Conservation (phyloP, 75 land plant species). For the Selaginella moellendorffii region DNA sequence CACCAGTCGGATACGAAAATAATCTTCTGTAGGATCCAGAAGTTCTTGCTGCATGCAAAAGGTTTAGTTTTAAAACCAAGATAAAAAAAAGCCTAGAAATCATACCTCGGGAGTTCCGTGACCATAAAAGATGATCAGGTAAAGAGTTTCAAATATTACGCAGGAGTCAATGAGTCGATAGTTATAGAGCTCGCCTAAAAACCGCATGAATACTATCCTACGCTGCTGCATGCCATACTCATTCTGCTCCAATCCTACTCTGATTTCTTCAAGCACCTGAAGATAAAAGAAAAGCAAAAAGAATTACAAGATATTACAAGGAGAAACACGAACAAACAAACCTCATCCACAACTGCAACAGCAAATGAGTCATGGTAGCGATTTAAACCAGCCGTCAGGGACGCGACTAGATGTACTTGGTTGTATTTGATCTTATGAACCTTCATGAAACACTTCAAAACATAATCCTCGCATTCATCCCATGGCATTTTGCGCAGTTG, state of each 20-base stretch:
- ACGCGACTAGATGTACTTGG: slow-evolving; percentile 86
- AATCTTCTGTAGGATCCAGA: slow-evolving; percentile 92
- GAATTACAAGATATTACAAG: neutral
- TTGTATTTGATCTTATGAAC: slow-evolving; percentile 89
- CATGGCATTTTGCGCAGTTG: slow-evolving; percentile 94
- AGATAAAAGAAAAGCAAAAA: slow-evolving; percentile 8
- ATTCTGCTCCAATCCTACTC: slow-evolving; percentile 80
- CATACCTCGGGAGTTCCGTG: slow-evolving; percentile 84
- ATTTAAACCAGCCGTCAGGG: slow-evolving; percentile 73
- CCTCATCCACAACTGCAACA: slow-evolving; percentile 98
- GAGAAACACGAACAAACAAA: slow-evolving; percentile 7
- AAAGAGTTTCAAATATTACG: slow-evolving; percentile 88
- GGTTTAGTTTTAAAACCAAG: neutral
- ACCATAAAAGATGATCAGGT: slow-evolving; percentile 73
- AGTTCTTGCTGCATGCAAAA: slow-evolving; percentile 53
- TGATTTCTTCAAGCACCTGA: slow-evolving; percentile 88
- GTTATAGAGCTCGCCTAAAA: slow-evolving; percentile 89
- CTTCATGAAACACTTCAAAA: slow-evolving; percentile 90
- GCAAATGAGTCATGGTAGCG: slow-evolving; percentile 96
- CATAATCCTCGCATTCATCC: slow-evolving; percentile 78
- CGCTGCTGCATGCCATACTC: slow-evolving; percentile 93
- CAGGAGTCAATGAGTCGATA: slow-evolving; percentile 85
- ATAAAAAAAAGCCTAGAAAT: neutral
- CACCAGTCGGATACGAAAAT: slow-evolving; percentile 87
- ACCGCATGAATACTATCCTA: slow-evolving; percentile 82